Evolutionary conservation across 2,329 filamentous ascomycete species (phyloP), one percentile per base, ranked within the genome.

Genomic region (Cladosporium austrohemisphaericum): DNA sequence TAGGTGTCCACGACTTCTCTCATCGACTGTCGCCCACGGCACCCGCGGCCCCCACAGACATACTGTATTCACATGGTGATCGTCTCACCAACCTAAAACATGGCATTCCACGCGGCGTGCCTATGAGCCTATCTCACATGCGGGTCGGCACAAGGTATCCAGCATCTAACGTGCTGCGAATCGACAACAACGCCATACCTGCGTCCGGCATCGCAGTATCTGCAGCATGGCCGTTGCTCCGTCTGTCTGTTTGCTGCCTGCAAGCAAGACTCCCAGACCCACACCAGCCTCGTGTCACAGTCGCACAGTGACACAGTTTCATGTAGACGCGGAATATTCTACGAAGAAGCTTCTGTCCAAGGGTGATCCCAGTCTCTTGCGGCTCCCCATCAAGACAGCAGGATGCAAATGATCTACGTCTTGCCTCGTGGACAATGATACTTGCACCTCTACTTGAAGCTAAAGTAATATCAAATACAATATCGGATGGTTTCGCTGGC

Each of bases 61-160:
- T 16, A 33, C n/a, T 16, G 31, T 3, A 9, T 2, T n/a, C 14
- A 18, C 25, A 23, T 25, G 43, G 37, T 46, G 19, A 35, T 31
- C 43, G 43, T 46, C 33, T 47, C n/a, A 47, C 44, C 44, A 47
- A 47, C 33, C 33, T 38, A 38, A 37, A 47, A 37, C 44, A 43
- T 37, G 35, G n/a, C n/a, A n/a, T n/a, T n/a, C n/a, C n/a, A n/a
- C n/a, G n/a, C n/a, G n/a, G n/a, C n/a, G n/a, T n/a, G n/a, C n/a
- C n/a, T n/a, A n/a, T n/a, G n/a, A n/a, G 32, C 32, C 18, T 23
- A 40, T 40, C 37, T 41, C 38, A 41, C 26, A 41, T 41, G 38
- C 38, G 16, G n/a, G n/a, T n/a, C n/a, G n/a, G n/a, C n/a, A n/a
- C n/a, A n/a, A n/a, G n/a, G n/a, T n/a, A n/a, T n/a, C n/a, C n/a